A percentile compares a stretch with the other conserved stretches of the same genome.
These are phyloP conservation scores for Nemophila menziesii DNA, from an alignment of 257 asterid genomes.

Conservation along the genomic window DNA sequence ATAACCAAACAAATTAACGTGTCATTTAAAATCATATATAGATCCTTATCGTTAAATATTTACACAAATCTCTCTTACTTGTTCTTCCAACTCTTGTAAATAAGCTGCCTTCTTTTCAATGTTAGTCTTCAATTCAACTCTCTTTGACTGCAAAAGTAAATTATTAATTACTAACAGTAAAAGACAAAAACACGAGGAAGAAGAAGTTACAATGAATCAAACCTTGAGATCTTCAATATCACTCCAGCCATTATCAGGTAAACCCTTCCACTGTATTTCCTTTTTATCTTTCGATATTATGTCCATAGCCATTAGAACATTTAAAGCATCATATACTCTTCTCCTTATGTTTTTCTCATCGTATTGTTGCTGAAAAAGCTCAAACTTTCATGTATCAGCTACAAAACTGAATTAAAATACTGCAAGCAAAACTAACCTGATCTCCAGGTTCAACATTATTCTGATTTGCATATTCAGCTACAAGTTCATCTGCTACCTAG, in stretches of 20 bases:
- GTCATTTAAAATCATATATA: neutral
- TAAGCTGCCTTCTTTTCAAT: slow-evolving; percentile 86
- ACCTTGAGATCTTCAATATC: slow-evolving; percentile 85
- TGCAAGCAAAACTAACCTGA: slow-evolving; percentile 46
- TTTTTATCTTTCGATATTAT: slow-evolving; percentile 91
- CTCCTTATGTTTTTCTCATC: slow-evolving; percentile 97
- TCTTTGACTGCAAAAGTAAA: slow-evolving; percentile 55
- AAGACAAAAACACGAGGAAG: slow-evolving; percentile 2
- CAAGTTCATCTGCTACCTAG: slow-evolving; percentile 99
- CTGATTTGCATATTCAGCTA: slow-evolving; percentile 81
- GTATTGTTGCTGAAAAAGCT: slow-evolving; percentile 65
- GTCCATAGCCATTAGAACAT: slow-evolving; percentile 99
- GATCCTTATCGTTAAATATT: too few species aligned
- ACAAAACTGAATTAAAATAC: neutral
- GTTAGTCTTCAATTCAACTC: slow-evolving; percentile 55
- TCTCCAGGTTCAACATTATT: slow-evolving; percentile 53
- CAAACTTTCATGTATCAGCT: neutral
- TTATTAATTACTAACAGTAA: too few species aligned
- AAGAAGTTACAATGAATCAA: neutral
- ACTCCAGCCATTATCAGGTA: slow-evolving; percentile 71
- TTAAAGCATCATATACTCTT: slow-evolving; percentile 90
- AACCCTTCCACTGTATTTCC: slow-evolving; percentile 98
- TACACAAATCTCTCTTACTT: slow-evolving; percentile 33
- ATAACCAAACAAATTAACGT: slow-evolving; percentile 3
- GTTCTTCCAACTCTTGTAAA: slow-evolving; percentile 86